These are phyloP conservation scores for Geotrichum candidum DNA, from an alignment of 1,139 yeast species.

Conservation along the genomic window DNA sequence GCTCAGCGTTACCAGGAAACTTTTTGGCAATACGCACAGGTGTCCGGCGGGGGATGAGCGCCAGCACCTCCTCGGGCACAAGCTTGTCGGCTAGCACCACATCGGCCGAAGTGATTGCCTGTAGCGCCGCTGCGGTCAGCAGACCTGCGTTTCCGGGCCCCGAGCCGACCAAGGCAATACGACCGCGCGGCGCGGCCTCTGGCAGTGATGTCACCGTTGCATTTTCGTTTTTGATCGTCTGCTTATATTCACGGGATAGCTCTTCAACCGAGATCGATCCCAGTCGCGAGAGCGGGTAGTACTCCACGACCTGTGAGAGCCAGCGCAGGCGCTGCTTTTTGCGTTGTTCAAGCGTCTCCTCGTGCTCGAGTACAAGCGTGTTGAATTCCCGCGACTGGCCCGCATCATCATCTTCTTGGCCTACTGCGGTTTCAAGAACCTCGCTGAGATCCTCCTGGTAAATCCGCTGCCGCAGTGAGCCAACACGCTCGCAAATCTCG, in stretches of 20 bases:
- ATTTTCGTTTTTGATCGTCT: conserved; percentile 12
- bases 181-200: conserved; percentile 38
- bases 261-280: conserved; percentile 54
- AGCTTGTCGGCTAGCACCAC: conserved; percentile 82
- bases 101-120: conserved; percentile 78
- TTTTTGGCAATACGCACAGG: conserved; percentile 82
- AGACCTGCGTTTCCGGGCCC: conserved; percentile 90
- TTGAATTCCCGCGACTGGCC: conserved; percentile 55
- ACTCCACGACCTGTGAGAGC: conserved; percentile 87
- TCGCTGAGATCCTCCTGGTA: conserved; percentile 46
- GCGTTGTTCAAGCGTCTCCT: conserved; percentile 42
- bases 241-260: conserved; percentile 42
- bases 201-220: background rate
- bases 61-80: conserved; percentile 83
- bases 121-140: conserved; percentile 78
- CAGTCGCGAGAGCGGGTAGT: conserved; percentile 68
- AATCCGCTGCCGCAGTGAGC: conserved; percentile 53
- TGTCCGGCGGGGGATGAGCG: conserved; percentile 67
- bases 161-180: conserved; percentile 77
- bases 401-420: conserved; percentile 67
- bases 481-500: conserved; percentile 61
- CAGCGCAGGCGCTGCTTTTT: conserved; percentile 68
- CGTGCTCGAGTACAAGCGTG: conserved; percentile 55
- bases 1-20: conserved; percentile 95
- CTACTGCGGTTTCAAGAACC: conserved; percentile 36